A percentile compares a stretch with the other conserved stretches of the same genome.
These are phyloP conservation scores for Lathyrus aphaca DNA, from an alignment of 306 rosid species.

Conservation along the genomic window DNA sequence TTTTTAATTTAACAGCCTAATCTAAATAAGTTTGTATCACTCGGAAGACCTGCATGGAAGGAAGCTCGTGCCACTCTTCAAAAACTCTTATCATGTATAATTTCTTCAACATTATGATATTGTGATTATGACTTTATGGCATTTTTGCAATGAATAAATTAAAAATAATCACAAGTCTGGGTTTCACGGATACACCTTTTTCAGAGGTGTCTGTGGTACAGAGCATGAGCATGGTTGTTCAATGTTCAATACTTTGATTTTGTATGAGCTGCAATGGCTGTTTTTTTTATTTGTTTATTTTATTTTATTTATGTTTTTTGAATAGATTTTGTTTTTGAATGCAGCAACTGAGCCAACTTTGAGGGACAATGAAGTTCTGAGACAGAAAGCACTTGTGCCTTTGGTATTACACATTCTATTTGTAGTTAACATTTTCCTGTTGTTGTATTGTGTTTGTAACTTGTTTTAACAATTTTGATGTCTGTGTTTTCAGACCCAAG, in stretches of 20 bases:
- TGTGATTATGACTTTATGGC: too few species aligned
- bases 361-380: constrained; percentile 75
- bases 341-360: constrained; percentile 77
- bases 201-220: too few species aligned
- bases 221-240: neutral
- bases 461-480: constrained; percentile 29
- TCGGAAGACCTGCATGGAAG: constrained; percentile 96
- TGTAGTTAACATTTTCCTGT: constrained; percentile 14
- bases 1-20: constrained; percentile 54
- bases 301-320: neutral
- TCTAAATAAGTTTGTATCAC: constrained; percentile 83
- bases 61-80: constrained; percentile 94
- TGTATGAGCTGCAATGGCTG: constrained; percentile 27
- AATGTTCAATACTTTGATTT: constrained; percentile 22
- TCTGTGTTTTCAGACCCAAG: constrained; percentile 58
- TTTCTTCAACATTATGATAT: too few species aligned
- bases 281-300: neutral
- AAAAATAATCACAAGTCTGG: too few species aligned
- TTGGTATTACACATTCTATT: constrained; percentile 52
- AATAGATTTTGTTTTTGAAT: constrained; percentile 33
- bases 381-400: constrained; percentile 72
- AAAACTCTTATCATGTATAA: constrained; percentile 75
- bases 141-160: too few species aligned
- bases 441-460: constrained; percentile 9
- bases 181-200: too few species aligned